These are phyloP conservation scores for Cladophialophora yegresii DNA, from an alignment of 2,329 filamentous ascomycete genomes.

Conservation along the genomic window DNA sequence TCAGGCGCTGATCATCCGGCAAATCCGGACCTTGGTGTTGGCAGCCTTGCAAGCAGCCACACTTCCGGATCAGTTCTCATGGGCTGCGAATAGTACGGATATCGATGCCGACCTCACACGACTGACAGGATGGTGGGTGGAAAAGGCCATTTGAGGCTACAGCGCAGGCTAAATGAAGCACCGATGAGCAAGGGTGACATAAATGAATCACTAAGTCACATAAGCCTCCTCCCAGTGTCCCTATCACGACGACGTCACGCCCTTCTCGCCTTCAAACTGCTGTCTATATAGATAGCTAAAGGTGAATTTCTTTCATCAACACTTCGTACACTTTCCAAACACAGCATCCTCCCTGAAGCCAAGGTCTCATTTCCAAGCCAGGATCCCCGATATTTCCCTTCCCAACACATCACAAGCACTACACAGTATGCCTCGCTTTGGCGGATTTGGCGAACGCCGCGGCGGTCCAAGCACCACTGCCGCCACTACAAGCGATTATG, in stretches of 20 bases:
- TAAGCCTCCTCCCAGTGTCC: not conserved
- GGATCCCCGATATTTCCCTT: not conserved
- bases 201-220: not conserved
- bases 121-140: not conserved
- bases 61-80: not conserved
- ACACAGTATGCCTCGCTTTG: not conserved
- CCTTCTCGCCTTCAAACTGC: not conserved
- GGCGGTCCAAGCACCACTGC: not conserved
- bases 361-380: not conserved
- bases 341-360: not conserved
- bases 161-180: not conserved
- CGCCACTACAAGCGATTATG: not conserved
- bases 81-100: not conserved
- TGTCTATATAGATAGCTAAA: not conserved
- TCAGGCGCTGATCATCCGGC: not conserved
- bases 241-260: not conserved
- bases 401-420: not conserved
- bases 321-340: not conserved
- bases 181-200: no score
- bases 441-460: not conserved
- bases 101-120: not conserved
- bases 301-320: not conserved
- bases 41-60: not conserved
- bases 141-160: not conserved
- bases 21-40: not conserved